phyloP scores from a whole-genome alignment of 2,329 filamentous ascomycete genomes.

The Fusarium sp. region DNA sequence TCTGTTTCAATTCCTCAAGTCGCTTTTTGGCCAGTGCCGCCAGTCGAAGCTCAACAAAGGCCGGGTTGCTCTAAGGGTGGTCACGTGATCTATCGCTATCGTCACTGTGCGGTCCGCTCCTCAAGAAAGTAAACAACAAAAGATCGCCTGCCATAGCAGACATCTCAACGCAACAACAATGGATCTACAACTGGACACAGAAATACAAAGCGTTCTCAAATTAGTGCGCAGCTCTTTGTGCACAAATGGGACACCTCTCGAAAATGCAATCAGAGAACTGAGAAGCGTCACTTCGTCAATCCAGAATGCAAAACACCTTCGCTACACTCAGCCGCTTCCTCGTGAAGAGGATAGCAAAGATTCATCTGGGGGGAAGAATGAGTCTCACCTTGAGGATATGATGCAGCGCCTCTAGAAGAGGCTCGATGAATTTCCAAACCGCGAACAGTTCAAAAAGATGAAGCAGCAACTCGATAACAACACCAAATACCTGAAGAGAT shows the following conservation, averaged over 20 bases:
- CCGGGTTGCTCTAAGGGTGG: background rate
- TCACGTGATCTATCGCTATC: background rate
- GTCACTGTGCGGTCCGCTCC: no score
- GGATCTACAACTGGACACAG: background rate
- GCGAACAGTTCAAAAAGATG: background rate
- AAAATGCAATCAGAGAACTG: background rate
- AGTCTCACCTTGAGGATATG: background rate
- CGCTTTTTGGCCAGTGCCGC: background rate
- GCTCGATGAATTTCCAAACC: background rate
- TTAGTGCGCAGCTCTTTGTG: background rate
- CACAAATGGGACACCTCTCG: background rate
- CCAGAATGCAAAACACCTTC: background rate
- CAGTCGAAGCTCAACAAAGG: background rate
- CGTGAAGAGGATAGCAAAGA: fast-evolving
- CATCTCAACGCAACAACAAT: background rate
- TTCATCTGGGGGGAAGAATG: fast-evolving
- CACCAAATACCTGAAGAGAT: background rate
- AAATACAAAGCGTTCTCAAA: background rate
- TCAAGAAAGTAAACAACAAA: background rate
- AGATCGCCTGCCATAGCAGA: no score
- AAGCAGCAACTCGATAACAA: background rate
- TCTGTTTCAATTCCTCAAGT: fast-evolving
- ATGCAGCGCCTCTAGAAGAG: background rate
- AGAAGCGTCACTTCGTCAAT: background rate
- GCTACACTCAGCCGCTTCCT: background rate